phyloP scores from a whole-genome alignment of 768 basidiomycete species.

The Amanita pseudoporphyria region DNA sequence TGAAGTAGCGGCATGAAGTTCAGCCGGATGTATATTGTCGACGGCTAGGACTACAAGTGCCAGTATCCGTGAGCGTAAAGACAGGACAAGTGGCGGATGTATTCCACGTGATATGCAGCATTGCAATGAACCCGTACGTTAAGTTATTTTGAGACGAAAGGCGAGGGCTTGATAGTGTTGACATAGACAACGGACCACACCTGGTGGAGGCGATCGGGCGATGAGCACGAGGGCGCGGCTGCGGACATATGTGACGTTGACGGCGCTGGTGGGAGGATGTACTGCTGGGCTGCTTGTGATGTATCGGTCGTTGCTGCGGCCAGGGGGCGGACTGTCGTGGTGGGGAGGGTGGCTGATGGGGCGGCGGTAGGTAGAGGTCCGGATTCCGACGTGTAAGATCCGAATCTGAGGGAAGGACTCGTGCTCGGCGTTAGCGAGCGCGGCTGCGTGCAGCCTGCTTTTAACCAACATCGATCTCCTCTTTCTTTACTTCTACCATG shows the following conservation, averaged over 20 bases:
- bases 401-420: conserved; percentile 28
- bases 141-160: conserved; percentile 3
- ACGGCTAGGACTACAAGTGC: conserved; percentile 81
- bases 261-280: conserved; percentile 64
- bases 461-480: background rate
- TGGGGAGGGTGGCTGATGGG: conserved; percentile 66
- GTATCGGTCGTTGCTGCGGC: conserved; percentile 57
- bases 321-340: conserved; percentile 50
- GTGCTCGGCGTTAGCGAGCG: conserved; percentile 12
- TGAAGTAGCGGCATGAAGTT: conserved; percentile 81
- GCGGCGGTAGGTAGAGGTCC: conserved; percentile 33
- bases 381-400: conserved; percentile 34
- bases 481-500: conserved; percentile 30
- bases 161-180: conserved; percentile 9
- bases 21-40: conserved; percentile 97
- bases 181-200: conserved; percentile 53
- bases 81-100: conserved; percentile 79
- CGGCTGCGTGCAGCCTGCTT: background rate
- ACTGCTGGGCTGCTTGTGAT: conserved; percentile 64
- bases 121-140: conserved; percentile 83
- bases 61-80: conserved; percentile 89
- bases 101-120: conserved; percentile 75
- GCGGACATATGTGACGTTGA: conserved; percentile 62
- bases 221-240: conserved; percentile 60
- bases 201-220: conserved; percentile 77